A percentile compares a stretch with the other conserved stretches of the same genome.
Evolutionary conservation across 1,284 basidiomycete species (phyloP).

Genomic region (Ceratorhiza oryzae-sativae): DNA sequence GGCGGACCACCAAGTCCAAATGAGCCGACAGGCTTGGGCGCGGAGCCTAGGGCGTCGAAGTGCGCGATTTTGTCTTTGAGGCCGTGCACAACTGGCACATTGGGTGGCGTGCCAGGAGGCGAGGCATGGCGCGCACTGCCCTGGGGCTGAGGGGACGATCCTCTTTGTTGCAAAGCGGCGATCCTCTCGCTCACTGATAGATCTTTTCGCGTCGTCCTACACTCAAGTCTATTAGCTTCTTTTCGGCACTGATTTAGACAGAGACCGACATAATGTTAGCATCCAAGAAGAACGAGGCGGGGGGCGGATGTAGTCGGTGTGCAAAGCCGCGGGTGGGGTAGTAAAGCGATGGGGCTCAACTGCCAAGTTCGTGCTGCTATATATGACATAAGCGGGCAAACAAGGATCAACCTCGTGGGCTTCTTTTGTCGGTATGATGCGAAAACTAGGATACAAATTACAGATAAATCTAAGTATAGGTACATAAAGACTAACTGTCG

Average conservation of each 20-base stretch:
- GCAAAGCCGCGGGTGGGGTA: slow-evolving; percentile 5
- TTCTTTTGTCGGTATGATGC: background rate
- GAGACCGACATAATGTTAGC: slow-evolving; percentile 14
- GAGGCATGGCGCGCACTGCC: slow-evolving; percentile 8
- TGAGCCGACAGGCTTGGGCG: slow-evolving; percentile 40
- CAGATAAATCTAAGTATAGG: slow-evolving; percentile 4
- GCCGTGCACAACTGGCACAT: background rate
- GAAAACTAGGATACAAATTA: slow-evolving; percentile 1
- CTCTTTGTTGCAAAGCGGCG: slow-evolving; percentile 38
- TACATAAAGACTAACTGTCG: slow-evolving; percentile 1
- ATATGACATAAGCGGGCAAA: slow-evolving; percentile 34
- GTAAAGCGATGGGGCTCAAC: background rate
- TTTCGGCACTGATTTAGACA: background rate
- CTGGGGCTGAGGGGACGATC: slow-evolving; percentile 40
- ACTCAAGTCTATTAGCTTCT: background rate
- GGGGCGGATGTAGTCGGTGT: background rate
- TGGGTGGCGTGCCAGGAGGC: slow-evolving; percentile 20
- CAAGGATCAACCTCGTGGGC: background rate
- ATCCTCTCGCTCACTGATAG: slow-evolving; percentile 43
- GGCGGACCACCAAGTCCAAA: slow-evolving; percentile 40
- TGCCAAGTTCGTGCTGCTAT: slow-evolving; percentile 20
- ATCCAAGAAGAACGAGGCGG: background rate
- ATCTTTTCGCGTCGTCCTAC: slow-evolving; percentile 36
- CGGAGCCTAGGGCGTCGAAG: slow-evolving; percentile 40
- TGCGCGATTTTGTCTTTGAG: slow-evolving; percentile 43